These are phyloP conservation scores for Macadamia tetraphylla DNA, from an alignment of 164 flowering plant genomes.

Conservation along the genomic window DNA sequence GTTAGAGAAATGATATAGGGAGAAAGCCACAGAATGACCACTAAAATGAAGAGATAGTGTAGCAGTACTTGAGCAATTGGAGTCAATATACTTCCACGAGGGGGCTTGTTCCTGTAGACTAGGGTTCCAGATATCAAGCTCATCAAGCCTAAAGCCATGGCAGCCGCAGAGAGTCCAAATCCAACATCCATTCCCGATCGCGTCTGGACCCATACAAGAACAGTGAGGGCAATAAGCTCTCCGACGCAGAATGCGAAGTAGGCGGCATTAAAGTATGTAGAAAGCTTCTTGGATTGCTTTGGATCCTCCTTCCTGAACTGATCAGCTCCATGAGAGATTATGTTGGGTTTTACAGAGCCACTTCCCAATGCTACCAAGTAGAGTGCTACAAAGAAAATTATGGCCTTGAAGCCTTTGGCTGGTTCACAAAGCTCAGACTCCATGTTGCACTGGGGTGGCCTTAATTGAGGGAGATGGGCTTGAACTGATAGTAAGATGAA, in stretches of 20 bases:
- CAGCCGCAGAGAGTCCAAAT: constrained; percentile 83
- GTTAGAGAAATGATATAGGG: no score
- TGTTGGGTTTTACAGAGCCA: constrained; percentile 94
- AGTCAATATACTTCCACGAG: constrained; percentile 79
- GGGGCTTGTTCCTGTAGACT: constrained; percentile 69
- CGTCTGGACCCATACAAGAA: constrained; percentile 88
- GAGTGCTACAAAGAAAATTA: constrained; percentile 54
- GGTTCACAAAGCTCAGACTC: constrained; percentile 24
- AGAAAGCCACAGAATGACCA: no score
- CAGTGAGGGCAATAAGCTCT: constrained; percentile 77
- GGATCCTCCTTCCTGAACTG: constrained; percentile 54
- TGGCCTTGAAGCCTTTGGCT: constrained; percentile 49
- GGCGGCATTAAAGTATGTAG: constrained; percentile 87
- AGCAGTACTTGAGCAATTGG: constrained; percentile 75
- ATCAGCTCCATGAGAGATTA: constrained; percentile 92
- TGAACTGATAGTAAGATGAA: constrained; percentile 77
- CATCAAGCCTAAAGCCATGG: constrained; percentile 81
- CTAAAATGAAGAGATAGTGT: no score
- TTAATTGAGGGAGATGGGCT: constrained; percentile 86
- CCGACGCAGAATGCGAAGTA: constrained; percentile 91
- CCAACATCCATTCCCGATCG: constrained; percentile 98
- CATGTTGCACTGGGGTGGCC: constrained; percentile 78
- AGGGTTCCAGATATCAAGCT: constrained; percentile 63
- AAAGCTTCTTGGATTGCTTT: constrained; percentile 59
- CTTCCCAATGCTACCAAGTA: constrained; percentile 86